Evolutionary conservation across 176 grass and related monocot species (phyloP).

Genomic region (Zea mays): Zm-B73-REFERENCE-NAM-5.0 NC_050100.1:178922501-178923000

Average conservation of each 20-base stretch:
- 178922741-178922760: background rate
- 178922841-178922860: no score
- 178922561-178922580: background rate
- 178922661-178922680: background rate
- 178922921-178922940: conserved; percentile 52
- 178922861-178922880: background rate
- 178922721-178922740: conserved; percentile 15
- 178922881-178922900: conserved; percentile 21
- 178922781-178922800: background rate
- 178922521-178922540: background rate
- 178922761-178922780: conserved; percentile 15
- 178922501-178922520: background rate
- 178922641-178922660: background rate
- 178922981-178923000: conserved; percentile 84
- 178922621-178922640: no score
- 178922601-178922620: no score
- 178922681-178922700: conserved; percentile 28
- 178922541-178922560: background rate
- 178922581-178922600: background rate
- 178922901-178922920: conserved; percentile 26
- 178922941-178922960: conserved; percentile 84
- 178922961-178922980: conserved; percentile 80
- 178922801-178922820: conserved; percentile 13
- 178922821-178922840: background rate
- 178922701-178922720: conserved; percentile 32